Evolutionary conservation across 2,329 filamentous ascomycete genomes (phyloP), one percentile per base, ranked within the genome.

Genomic region (Botrytis deweyae): DNA sequence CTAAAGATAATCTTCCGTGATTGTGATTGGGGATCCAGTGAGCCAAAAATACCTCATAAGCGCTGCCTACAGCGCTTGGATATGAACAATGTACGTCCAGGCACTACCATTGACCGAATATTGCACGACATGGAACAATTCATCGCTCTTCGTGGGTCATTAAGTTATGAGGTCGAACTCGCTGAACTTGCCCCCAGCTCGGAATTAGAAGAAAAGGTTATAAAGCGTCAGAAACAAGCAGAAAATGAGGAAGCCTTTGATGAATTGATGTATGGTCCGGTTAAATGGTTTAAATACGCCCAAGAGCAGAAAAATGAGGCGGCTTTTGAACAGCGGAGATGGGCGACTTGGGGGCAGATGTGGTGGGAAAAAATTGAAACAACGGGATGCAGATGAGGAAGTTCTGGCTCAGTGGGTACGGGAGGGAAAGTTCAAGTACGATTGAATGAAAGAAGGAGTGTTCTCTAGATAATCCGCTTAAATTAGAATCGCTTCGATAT

Each of bases 51-150:
- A 55, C n/a, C 52, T 18, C n/a, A 29, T 55, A 55, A 18, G 52
- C n/a, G n/a, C 52, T 55, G n/a, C n/a, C 14, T 29, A 55, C n/a
- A 29, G n/a, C 52, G 25, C 49, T 14, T 52, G 10, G 12, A 25
- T n/a, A 52, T 52, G 9, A 14, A 52, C 5, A 4, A 52, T 52
- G 4, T 52, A 52, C 9, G 3, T 4, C 46, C 9, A 52, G 46
- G 1, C 9, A n/a, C 22, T 49, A 2, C 0, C 4, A 12, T 22
- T 7, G 25, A n/a, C 10, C 9, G 3, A 33, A 10, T 22, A n/a
- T n/a, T n/a, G 4, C 0, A 18, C 10, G 1, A 16, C 0, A 6
- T 66, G 8, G 46, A 66, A 14, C 25, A 12, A 9, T 66, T 14
- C 10, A 12, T 52, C 7, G 22, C 7, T 20, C 9, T 18, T 38